Conservation (phyloP, 169 alveolate species). For the Miamiensis avidus region DNA sequence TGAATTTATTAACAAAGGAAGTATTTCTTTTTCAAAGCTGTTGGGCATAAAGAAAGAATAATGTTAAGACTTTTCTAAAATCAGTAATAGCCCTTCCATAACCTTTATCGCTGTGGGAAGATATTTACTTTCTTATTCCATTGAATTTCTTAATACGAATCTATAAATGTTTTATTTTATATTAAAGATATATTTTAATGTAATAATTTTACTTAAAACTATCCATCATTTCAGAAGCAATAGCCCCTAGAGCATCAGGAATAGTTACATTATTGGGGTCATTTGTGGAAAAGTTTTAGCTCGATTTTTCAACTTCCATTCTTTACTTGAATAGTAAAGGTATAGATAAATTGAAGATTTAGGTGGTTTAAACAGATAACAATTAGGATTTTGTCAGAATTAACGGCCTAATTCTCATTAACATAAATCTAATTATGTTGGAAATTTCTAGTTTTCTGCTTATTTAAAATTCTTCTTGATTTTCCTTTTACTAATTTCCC, state of each 20-base stretch:
- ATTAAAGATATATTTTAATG: too few relatives aligned
- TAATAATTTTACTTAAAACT: not conserved
- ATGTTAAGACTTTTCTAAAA: too few relatives aligned
- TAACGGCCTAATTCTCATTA: not conserved
- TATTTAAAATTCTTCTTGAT: not conserved
- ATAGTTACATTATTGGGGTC: not conserved
- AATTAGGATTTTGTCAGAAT: too few relatives aligned
- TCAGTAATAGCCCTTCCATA: too few relatives aligned
- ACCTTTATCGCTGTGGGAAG: not conserved
- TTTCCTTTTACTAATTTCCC: not conserved
- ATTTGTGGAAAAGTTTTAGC: not conserved
- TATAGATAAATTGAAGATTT: not conserved
- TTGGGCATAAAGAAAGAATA: not conserved
- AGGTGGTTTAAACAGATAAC: not conserved
- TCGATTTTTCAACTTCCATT: not conserved
- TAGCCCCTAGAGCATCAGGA: not conserved
- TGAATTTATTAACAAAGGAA: too few relatives aligned
- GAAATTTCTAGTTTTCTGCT: not conserved
- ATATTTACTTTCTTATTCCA: not conserved
- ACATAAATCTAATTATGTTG: not conserved
- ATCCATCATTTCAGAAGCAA: not conserved
- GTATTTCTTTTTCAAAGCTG: not conserved
- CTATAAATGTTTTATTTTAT: not conserved
- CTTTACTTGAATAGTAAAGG: not conserved
- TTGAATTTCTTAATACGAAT: not conserved